Conservation (phyloP, 352 stramenopile genomes). For the Globisporangium spiculum region DNA sequence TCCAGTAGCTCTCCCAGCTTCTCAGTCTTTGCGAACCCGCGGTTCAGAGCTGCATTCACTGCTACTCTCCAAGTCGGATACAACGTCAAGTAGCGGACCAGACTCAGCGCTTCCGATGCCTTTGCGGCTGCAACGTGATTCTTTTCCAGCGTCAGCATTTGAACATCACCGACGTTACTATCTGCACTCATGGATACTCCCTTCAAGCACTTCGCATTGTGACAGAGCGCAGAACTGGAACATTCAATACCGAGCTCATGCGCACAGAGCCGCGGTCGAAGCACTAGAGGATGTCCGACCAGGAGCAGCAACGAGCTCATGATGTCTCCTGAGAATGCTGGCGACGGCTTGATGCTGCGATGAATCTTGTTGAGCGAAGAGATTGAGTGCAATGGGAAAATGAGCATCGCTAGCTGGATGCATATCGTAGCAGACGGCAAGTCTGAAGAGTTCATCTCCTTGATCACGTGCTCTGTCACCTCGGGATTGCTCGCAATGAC, state of each 20-base stretch:
- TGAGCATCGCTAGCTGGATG: slow-evolving; percentile 81
- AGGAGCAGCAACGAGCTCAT: slow-evolving; percentile 63
- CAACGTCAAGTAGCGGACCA: slow-evolving; percentile 75
- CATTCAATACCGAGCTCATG: slow-evolving; percentile 83
- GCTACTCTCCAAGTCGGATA: slow-evolving; percentile 79
- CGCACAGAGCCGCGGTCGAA: slow-evolving; percentile 65
- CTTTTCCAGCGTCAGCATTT: slow-evolving; percentile 17
- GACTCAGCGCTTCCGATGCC: slow-evolving; percentile 51
- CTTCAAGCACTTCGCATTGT: slow-evolving; percentile 67
- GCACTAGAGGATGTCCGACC: slow-evolving; percentile 56
- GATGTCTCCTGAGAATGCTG: slow-evolving; percentile 30
- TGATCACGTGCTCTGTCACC: slow-evolving; percentile 60
- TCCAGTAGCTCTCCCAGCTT: slow-evolving; percentile 56
- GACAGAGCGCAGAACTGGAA: slow-evolving; percentile 58
- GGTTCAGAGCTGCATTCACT: slow-evolving; percentile 59
- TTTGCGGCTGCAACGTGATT: slow-evolving; percentile 56
- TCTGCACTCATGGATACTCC: slow-evolving; percentile 34
- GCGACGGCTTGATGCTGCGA: slow-evolving; percentile 30
- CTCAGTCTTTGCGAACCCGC: slow-evolving; percentile 49
- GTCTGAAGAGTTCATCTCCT: slow-evolving; percentile 58
- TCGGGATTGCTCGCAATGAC: slow-evolving; percentile 57
- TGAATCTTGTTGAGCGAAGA: slow-evolving; percentile 71
- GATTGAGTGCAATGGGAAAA: slow-evolving; percentile 78
- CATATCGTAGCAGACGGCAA: slow-evolving; percentile 69
- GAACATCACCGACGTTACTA: slow-evolving; percentile 12